Percentiles rank a stretch among this genome's conserved stretches.
These are phyloP conservation scores for Drechslerella coelobrocha DNA, from an alignment of 2,329 filamentous ascomycete species.

Conservation along the genomic window DNA sequence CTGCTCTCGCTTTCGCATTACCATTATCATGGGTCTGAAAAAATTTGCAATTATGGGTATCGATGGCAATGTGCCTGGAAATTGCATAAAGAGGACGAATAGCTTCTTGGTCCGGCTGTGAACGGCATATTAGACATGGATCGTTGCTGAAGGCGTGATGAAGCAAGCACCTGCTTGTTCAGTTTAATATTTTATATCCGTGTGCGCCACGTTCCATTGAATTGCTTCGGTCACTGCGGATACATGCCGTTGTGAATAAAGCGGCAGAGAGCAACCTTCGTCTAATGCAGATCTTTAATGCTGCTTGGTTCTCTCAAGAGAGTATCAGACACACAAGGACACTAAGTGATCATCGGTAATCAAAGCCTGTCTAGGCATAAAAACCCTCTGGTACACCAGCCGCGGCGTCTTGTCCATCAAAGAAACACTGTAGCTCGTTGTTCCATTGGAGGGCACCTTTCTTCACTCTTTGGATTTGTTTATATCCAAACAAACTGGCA, in stretches of 20 bases:
- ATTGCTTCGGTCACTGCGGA: not conserved
- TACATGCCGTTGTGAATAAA: constrained; percentile 14
- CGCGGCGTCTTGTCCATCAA: constrained; percentile 73
- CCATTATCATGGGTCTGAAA: not conserved
- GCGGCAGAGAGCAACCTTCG: not conserved
- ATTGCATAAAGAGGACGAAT: constrained; percentile 12
- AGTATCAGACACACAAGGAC: constrained; percentile 10
- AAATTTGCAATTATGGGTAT: constrained; percentile 38
- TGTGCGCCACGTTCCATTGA: constrained; percentile 15
- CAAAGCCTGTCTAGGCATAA: constrained; percentile 52
- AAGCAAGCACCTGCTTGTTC: not conserved
- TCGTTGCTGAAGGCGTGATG: not conserved
- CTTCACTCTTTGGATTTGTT: constrained; percentile 76
- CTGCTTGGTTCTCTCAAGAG: constrained; percentile 15
- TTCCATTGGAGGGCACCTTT: constrained; percentile 83
- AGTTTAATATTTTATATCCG: constrained; percentile 8
- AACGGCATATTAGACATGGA: constrained; percentile 18
- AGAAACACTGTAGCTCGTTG: constrained; percentile 78
- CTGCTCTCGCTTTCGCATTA: not conserved
- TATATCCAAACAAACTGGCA: constrained; percentile 78
- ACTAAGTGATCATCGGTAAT: constrained; percentile 3
- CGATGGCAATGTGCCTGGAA: constrained; percentile 17
- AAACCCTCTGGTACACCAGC: constrained; percentile 83
- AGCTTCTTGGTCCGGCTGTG: not conserved
- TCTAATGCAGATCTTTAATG: constrained; percentile 11